A percentile compares a stretch with the other conserved stretches of the same genome.
phyloP scores from a whole-genome alignment of 768 basidiomycete species.

The Heimioporus sp. region DNA sequence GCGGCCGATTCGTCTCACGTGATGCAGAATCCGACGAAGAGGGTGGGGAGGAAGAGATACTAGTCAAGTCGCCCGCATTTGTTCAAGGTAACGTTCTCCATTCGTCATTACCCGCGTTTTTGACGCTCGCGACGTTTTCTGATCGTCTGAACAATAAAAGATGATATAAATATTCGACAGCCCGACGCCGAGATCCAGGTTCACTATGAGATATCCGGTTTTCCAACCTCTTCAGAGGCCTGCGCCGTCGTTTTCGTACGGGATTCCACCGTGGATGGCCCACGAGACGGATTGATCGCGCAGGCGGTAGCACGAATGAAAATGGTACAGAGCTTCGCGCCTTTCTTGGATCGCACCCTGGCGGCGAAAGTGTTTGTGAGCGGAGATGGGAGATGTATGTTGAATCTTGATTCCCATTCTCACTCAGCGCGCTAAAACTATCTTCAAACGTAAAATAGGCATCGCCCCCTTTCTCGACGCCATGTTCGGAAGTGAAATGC shows the following conservation, averaged over 20 bases:
- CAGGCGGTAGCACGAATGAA: conserved; percentile 14
- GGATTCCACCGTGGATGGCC: conserved; percentile 11
- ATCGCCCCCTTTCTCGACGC: conserved; percentile 16
- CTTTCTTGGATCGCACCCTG: conserved; percentile 23
- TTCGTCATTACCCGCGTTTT: neutral
- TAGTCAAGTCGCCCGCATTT: conserved; percentile 37
- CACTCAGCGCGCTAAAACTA: neutral
- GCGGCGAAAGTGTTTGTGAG: conserved; percentile 26
- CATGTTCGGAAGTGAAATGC: conserved; percentile 23
- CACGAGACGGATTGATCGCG: conserved; percentile 8
- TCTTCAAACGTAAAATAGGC: conserved; percentile 6
- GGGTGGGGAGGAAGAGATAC: conserved; percentile 38
- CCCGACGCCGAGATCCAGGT: conserved; percentile 18
- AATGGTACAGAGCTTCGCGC: conserved; percentile 9
- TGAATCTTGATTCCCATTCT: neutral
- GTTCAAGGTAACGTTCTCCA: conserved; percentile 36
- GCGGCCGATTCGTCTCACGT: conserved; percentile 48
- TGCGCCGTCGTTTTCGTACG: conserved; percentile 47
- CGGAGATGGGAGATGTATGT: conserved; percentile 17
- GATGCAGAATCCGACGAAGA: conserved; percentile 22
- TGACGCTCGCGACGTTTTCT: neutral
- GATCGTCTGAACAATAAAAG: conserved; percentile 4
- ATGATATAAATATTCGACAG: conserved; percentile 7
- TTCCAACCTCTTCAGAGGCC: conserved; percentile 38
- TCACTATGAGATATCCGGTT: conserved; percentile 50